Conservation (phyloP, 139 green algal species). For the Desmodesmus armatus region DNA sequence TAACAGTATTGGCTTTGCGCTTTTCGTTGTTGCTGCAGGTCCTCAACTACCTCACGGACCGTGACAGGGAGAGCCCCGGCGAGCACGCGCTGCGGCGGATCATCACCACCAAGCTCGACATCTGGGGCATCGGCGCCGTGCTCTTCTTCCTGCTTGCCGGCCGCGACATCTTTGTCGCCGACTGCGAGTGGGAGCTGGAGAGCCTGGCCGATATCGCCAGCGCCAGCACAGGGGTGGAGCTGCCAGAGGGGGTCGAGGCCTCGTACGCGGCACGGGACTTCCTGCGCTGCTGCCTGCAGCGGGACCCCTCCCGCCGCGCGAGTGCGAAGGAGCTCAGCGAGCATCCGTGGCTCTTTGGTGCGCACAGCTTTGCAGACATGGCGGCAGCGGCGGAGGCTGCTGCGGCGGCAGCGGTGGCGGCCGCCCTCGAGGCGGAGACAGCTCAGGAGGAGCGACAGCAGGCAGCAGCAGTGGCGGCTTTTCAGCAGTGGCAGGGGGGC, state of each 20-base stretch:
- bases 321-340: constrained; percentile 29
- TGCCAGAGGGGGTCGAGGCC: constrained; percentile 29
- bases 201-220: constrained; percentile 36
- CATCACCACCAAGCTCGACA: constrained; percentile 40
- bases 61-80: neutral
- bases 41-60: constrained; percentile 37
- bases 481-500: neutral
- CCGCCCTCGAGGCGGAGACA: too few relatives aligned
- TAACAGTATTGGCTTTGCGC: too few relatives aligned
- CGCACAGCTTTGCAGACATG: neutral
- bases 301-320: constrained; percentile 10
- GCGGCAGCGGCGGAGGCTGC: neutral
- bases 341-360: constrained; percentile 45
- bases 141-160: constrained; percentile 45
- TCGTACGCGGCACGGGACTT: constrained; percentile 41
- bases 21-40: too few relatives aligned
- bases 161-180: constrained; percentile 39
- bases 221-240: neutral
- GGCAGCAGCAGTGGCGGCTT: too few relatives aligned
- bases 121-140: constrained; percentile 46
- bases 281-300: constrained; percentile 41
- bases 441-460: too few relatives aligned
- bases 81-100: constrained; percentile 19
- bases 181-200: constrained; percentile 38
- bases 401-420: too few relatives aligned